Conservation (phyloP, 306 rosid genomes). For the Vachellia collinsii region DNA sequence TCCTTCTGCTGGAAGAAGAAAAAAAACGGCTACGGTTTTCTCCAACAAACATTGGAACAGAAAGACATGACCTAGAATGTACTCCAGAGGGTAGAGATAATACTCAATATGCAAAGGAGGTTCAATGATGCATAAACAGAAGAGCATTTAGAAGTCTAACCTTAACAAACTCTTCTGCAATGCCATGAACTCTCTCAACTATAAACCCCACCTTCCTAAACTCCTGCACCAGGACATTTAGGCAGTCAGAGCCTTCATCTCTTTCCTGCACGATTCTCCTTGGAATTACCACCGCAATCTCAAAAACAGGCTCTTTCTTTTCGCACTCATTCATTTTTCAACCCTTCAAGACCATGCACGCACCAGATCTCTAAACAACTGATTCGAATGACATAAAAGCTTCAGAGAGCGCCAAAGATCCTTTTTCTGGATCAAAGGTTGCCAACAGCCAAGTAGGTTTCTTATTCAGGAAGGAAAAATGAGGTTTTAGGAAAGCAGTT, state of each 20-base stretch:
- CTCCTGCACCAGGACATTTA: conserved; percentile 58
- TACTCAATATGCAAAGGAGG: conserved; percentile 13
- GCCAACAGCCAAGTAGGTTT: conserved; percentile 20
- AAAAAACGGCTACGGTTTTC: not conserved
- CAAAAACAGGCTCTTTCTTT: conserved; percentile 64
- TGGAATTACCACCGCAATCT: conserved; percentile 84
- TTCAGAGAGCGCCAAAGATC: conserved; percentile 29
- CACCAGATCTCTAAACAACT: not conserved
- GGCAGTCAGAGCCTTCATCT: conserved; percentile 54
- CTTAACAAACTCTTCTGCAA: conserved; percentile 90
- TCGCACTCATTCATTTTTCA: conserved; percentile 51
- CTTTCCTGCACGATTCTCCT: conserved; percentile 50
- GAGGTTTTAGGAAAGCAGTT: not conserved
- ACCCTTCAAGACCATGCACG: conserved; percentile 30
- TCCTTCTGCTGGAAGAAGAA: not conserved
- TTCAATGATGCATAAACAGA: conserved; percentile 4
- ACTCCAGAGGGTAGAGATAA: conserved; percentile 7
- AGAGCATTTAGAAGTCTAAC: conserved; percentile 47
- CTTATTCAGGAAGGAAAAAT: not conserved
- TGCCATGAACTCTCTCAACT: conserved; percentile 79
- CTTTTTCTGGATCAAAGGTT: conserved; percentile 29
- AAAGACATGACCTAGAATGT: not conserved
- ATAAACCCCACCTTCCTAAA: conserved; percentile 65
- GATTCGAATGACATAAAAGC: conserved; percentile 17
- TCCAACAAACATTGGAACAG: too few relatives aligned